Evolutionary conservation across 2,329 filamentous ascomycete species (phyloP).

Genomic region (Pestalotiopsis fici): DNA sequence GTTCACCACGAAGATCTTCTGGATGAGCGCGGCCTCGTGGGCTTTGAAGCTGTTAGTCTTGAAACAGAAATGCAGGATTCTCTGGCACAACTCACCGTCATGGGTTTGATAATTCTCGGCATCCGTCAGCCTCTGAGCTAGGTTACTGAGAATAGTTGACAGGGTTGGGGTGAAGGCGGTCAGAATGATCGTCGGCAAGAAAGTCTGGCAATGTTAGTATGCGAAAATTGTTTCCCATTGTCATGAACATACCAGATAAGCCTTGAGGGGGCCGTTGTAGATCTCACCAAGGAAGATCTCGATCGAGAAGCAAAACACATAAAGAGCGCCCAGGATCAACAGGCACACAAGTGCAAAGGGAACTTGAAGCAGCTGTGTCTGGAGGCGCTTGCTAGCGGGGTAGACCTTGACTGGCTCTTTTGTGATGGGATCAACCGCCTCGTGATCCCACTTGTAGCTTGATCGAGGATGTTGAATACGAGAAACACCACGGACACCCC

Average conservation of each 20-base stretch:
- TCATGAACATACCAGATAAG: constrained; percentile 65
- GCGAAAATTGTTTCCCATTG: background rate
- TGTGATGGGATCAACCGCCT: constrained; percentile 77
- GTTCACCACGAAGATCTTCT: constrained; percentile 94
- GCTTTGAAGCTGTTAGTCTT: constrained; percentile 41
- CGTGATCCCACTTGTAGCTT: constrained; percentile 78
- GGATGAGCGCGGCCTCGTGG: constrained; percentile 80
- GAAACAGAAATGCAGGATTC: background rate
- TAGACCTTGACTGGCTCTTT: constrained; percentile 79
- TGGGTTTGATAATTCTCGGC: constrained; percentile 92
- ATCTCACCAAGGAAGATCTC: constrained; percentile 96
- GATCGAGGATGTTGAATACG: constrained; percentile 75
- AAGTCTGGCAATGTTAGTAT: constrained; percentile 56
- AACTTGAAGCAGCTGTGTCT: constrained; percentile 77
- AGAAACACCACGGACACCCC: constrained; percentile 85
- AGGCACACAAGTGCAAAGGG: constrained; percentile 81
- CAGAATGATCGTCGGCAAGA: constrained; percentile 86
- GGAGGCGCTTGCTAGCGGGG: constrained; percentile 71
- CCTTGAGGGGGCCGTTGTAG: constrained; percentile 86
- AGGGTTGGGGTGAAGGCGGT: constrained; percentile 79
- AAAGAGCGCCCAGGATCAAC: constrained; percentile 74
- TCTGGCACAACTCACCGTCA: constrained; percentile 50
- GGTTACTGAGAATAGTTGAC: constrained; percentile 70
- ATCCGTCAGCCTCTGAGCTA: constrained; percentile 77
- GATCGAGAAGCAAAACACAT: constrained; percentile 84